Percentiles rank a stretch among this genome's conserved stretches.
phyloP scores from a whole-genome alignment of 1,284 basidiomycete genomes.

The Cystobasidium pallidum region DNA sequence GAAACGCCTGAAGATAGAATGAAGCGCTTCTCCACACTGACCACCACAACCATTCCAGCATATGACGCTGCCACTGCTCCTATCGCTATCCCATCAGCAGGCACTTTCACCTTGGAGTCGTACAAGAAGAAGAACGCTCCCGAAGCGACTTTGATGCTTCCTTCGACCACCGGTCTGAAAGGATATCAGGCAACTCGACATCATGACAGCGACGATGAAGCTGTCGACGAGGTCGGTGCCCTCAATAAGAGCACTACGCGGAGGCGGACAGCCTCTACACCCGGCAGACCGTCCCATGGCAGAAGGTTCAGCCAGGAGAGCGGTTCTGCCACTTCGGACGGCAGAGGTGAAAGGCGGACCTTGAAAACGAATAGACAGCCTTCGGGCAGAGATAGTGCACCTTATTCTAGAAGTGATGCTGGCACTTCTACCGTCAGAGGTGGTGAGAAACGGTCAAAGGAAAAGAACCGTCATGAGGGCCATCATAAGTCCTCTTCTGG shows the following conservation, averaged over 20 bases:
- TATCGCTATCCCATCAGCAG: constrained; percentile 19
- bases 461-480: constrained; percentile 32
- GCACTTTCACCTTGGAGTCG: constrained; percentile 32
- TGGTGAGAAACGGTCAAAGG: constrained; percentile 13
- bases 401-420: constrained; percentile 46
- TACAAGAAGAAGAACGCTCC: constrained; percentile 42
- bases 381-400: constrained; percentile 35
- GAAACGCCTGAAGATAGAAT: constrained; percentile 38
- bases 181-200: constrained; percentile 20
- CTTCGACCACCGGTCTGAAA: constrained; percentile 17
- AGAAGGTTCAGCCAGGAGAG: constrained; percentile 9
- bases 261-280: constrained; percentile 18
- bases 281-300: constrained; percentile 22
- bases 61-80: constrained; percentile 26
- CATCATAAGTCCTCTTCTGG: constrained; percentile 40
- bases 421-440: constrained; percentile 43
- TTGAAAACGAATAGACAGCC: constrained; percentile 1
- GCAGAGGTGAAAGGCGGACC: constrained; percentile 7
- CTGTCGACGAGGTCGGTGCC: constrained; percentile 28
- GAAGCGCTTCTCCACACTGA: constrained; percentile 33
- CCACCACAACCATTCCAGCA: constrained; percentile 1
- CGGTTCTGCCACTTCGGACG: constrained; percentile 26
- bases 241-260: constrained; percentile 7
- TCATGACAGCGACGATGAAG: constrained; percentile 36
- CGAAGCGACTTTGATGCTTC: constrained; percentile 33